Conservation (phyloP, 768 basidiomycete species). For the Mycena albidolilacea region DNA sequence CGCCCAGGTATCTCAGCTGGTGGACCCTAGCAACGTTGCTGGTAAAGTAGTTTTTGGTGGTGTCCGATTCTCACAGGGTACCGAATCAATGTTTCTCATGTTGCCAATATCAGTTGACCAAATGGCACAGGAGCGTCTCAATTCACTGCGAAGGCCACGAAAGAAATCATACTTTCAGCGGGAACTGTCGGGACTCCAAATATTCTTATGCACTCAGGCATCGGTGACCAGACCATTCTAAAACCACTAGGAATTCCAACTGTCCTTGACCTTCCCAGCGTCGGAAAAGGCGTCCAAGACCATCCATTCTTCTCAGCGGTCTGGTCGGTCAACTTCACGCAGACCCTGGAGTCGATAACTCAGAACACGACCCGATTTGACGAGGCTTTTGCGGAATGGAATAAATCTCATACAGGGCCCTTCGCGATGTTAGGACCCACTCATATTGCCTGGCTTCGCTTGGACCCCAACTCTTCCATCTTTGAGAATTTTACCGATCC, state of each 20-base stretch:
- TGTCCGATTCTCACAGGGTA: slow-evolving; percentile 37
- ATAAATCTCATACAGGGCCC: slow-evolving; percentile 47
- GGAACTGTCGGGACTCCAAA: slow-evolving; percentile 50
- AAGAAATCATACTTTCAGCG: slow-evolving; percentile 27
- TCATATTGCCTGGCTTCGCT: slow-evolving; percentile 47
- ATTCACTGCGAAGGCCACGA: slow-evolving; percentile 40
- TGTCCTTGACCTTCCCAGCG: slow-evolving; percentile 33
- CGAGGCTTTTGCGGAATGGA: slow-evolving; percentile 26
- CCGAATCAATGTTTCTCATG: neutral
- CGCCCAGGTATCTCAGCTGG: slow-evolving; percentile 41
- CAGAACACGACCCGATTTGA: slow-evolving; percentile 22
- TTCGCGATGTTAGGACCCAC: slow-evolving; percentile 42
- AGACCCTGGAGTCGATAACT: slow-evolving; percentile 2
- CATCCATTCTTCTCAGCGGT: slow-evolving; percentile 6
- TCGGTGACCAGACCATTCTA: slow-evolving; percentile 35
- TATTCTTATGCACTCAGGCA: slow-evolving; percentile 40
- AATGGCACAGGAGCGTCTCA: neutral
- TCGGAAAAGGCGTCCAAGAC: slow-evolving; percentile 31
- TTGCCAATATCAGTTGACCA: slow-evolving; percentile 1
- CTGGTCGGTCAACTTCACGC: slow-evolving; percentile 21
- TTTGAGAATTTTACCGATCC: slow-evolving; percentile 46
- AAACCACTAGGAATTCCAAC: slow-evolving; percentile 18
- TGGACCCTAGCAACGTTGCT: neutral
- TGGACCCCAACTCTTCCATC: slow-evolving; percentile 42
- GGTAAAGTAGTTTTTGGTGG: neutral